These are phyloP conservation scores for Pseudogymnoascus sp. DNA, from an alignment of 2,329 filamentous ascomycete genomes.

Conservation along the genomic window DNA sequence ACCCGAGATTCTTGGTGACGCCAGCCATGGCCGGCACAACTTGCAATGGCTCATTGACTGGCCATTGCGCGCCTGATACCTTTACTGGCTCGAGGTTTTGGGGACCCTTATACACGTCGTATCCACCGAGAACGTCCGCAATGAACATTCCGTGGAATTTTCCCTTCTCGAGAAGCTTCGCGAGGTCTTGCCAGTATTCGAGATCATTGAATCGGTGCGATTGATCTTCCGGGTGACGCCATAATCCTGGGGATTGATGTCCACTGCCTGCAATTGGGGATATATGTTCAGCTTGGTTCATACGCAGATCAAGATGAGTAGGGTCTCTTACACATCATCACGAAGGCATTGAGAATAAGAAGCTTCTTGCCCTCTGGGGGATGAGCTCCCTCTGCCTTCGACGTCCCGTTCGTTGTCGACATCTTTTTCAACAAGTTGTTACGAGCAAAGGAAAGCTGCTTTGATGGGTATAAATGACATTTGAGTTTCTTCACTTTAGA, in stretches of 20 bases:
- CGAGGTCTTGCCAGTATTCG: slow-evolving; percentile 54
- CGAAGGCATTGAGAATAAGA: slow-evolving; percentile 44
- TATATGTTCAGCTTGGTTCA: slow-evolving; percentile 22
- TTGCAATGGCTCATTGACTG: slow-evolving; percentile 61
- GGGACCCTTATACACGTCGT: slow-evolving; percentile 62
- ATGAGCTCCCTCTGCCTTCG: not conserved
- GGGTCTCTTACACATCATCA: slow-evolving; percentile 36
- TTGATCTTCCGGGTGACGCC: slow-evolving; percentile 58
- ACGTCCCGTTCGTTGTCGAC: not conserved
- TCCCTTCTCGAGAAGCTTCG: slow-evolving; percentile 51
- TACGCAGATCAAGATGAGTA: slow-evolving; percentile 4
- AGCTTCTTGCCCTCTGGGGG: slow-evolving; percentile 30
- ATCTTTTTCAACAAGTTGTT: not conserved
- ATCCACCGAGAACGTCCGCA: slow-evolving; percentile 59
- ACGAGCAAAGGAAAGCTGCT: not conserved
- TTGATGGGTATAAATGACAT: not conserved
- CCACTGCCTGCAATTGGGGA: slow-evolving; percentile 35
- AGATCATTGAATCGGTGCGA: slow-evolving; percentile 55
- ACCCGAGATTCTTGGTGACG: slow-evolving; percentile 58
- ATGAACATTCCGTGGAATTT: slow-evolving; percentile 63
- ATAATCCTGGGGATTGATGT: slow-evolving; percentile 50
- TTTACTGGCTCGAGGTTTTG: slow-evolving; percentile 53
- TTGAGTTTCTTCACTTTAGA: not conserved
- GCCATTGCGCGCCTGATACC: slow-evolving; percentile 59
- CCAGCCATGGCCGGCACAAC: slow-evolving; percentile 62